Percentiles rank a stretch among this genome's conserved stretches.
phyloP scores from a whole-genome alignment of 306 rosid genomes.

The Quercus parvula region DNA sequence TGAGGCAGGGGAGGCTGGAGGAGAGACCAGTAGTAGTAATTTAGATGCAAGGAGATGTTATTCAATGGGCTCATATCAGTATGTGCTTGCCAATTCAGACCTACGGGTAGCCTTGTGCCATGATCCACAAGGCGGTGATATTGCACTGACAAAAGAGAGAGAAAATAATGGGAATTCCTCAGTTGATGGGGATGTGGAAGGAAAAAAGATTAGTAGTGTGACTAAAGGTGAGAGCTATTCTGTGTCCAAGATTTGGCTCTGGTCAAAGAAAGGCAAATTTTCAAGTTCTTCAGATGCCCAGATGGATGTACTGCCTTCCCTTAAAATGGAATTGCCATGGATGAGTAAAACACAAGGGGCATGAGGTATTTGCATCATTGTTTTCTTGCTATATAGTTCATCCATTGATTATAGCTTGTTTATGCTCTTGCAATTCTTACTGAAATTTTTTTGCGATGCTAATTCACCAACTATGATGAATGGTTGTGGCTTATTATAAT shows the following conservation, averaged over 20 bases:
- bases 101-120: slow-evolving; percentile 61
- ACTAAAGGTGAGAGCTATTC: slow-evolving; percentile 93
- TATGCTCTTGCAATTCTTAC: slow-evolving; percentile 21
- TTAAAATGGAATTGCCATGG: slow-evolving; percentile 61
- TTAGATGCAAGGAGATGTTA: slow-evolving; percentile 95
- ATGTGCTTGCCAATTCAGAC: slow-evolving; percentile 68
- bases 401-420: slow-evolving; percentile 35
- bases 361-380: slow-evolving; percentile 46
- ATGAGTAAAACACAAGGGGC: slow-evolving; percentile 53
- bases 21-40: slow-evolving; percentile 86
- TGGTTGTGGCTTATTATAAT: slow-evolving; percentile 29
- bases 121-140: slow-evolving; percentile 32
- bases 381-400: slow-evolving; percentile 23
- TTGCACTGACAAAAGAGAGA: slow-evolving; percentile 29
- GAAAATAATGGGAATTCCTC: slow-evolving; percentile 41
- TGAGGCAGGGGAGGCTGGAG: slow-evolving; percentile 49
- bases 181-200: slow-evolving; percentile 63
- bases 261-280: slow-evolving; percentile 83
- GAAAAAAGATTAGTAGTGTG: slow-evolving; percentile 72
- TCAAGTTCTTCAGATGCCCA: slow-evolving; percentile 54
- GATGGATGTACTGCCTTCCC: slow-evolving; percentile 63
- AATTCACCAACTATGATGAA: slow-evolving; percentile 39
- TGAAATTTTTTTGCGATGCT: slow-evolving; percentile 36
- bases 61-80: slow-evolving; percentile 96
- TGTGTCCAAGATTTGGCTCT: slow-evolving; percentile 92